These are phyloP conservation scores for Kandelia obovata DNA, from an alignment of 345 rosid genomes.

Conservation along the genomic window DNA sequence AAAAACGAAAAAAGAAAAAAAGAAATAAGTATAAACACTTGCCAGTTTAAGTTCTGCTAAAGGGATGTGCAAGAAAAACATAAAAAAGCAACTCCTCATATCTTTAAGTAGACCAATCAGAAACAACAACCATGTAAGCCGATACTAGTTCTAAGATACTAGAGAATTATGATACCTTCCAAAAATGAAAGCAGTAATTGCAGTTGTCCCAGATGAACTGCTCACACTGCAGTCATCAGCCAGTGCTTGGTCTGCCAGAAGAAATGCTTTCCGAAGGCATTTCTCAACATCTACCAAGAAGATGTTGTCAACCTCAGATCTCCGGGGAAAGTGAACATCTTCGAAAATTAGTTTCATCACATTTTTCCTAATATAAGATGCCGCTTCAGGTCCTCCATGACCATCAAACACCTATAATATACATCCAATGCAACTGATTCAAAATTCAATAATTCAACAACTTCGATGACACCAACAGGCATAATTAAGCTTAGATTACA, in stretches of 20 bases:
- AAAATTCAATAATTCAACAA: slow-evolving; percentile 1
- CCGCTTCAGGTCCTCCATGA: slow-evolving; percentile 87
- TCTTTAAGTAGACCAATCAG: too few species aligned
- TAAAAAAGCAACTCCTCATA: too few species aligned
- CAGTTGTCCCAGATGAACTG: slow-evolving; percentile 81
- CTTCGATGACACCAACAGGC: too few species aligned
- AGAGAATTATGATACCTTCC: slow-evolving; percentile 44
- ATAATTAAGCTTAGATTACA: slow-evolving; percentile 5
- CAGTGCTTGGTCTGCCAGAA: slow-evolving; percentile 66
- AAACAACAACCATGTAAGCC: too few species aligned
- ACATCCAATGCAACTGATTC: slow-evolving; percentile 1
- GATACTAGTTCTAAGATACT: not conserved
- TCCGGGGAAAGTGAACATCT: slow-evolving; percentile 55
- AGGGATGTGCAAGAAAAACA: too few species aligned
- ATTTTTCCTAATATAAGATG: slow-evolving; percentile 46
- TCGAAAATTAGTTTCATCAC: slow-evolving; percentile 48
- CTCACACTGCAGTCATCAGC: slow-evolving; percentile 54
- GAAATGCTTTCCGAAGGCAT: slow-evolving; percentile 55
- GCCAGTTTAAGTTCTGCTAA: too few species aligned
- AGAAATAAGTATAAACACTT: too few species aligned
- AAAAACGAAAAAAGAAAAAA: too few species aligned
- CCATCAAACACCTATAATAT: slow-evolving; percentile 67
- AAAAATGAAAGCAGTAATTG: slow-evolving; percentile 58
- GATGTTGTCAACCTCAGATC: slow-evolving; percentile 41
- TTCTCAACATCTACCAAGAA: slow-evolving; percentile 50